Evolutionary conservation across 108 stramenopile species (phyloP).

Genomic region (Hondaea fermentalgiana): DNA sequence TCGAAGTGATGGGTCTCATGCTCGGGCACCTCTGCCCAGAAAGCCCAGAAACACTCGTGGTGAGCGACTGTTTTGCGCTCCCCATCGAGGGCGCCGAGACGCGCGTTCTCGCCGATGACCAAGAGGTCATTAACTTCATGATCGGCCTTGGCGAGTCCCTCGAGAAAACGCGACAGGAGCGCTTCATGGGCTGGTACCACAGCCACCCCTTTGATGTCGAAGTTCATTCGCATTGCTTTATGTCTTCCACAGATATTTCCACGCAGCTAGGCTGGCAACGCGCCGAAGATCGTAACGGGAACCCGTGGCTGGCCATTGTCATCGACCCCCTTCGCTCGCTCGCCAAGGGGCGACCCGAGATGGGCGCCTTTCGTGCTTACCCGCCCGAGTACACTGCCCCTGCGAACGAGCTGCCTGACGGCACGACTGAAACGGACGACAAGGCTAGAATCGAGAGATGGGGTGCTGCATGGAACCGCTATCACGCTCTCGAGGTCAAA

Average conservation of each 20-base stretch:
- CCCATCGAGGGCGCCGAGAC: slow-evolving; percentile 96
- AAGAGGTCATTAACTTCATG: slow-evolving; percentile 90
- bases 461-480: slow-evolving; percentile 90
- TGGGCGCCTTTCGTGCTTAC: slow-evolving; percentile 91
- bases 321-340: slow-evolving; percentile 73
- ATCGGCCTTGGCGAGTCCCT: slow-evolving; percentile 82
- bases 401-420: slow-evolving; percentile 75
- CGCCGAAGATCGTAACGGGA: slow-evolving; percentile 54
- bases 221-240: slow-evolving; percentile 75
- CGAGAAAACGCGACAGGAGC: slow-evolving; percentile 65
- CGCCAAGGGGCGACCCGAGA: slow-evolving; percentile 60
- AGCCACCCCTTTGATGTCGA: slow-evolving; percentile 93
- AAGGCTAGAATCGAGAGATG: slow-evolving; percentile 64
- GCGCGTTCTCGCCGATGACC: slow-evolving; percentile 84
- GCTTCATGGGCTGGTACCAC: slow-evolving; percentile 78
- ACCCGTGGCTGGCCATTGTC: slow-evolving; percentile 92
- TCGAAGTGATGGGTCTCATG: slow-evolving; percentile 91
- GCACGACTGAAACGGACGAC: slow-evolving; percentile 24
- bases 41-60: slow-evolving; percentile 58
- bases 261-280: slow-evolving; percentile 91
- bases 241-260: slow-evolving; percentile 79
- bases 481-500: slow-evolving; percentile 74
- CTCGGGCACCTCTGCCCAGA: slow-evolving; percentile 67
- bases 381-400: slow-evolving; percentile 76
- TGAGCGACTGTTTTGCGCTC: slow-evolving; percentile 87